Percentiles rank a stretch among this genome's conserved stretches.
Evolutionary conservation across 495 filamentous ascomycete genomes (phyloP).

Genomic region (Recurvomyces mirabilis): DNA sequence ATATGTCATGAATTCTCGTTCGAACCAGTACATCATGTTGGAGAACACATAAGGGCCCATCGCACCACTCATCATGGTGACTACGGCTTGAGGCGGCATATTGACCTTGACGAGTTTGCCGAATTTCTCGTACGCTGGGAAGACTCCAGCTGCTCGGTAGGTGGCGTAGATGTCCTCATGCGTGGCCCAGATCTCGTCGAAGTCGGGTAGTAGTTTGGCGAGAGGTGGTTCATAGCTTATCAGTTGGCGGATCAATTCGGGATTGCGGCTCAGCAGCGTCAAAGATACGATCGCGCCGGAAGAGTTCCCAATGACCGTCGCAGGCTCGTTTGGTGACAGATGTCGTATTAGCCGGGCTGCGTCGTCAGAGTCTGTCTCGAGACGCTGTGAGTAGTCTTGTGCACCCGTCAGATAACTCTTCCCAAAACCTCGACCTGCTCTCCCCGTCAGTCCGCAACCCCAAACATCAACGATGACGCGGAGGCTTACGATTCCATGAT

Average conservation of each 20-base stretch:
- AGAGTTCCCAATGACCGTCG: slow-evolving; percentile 14
- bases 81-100: no score
- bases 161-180: slow-evolving; percentile 11
- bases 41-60: background rate
- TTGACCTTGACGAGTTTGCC: background rate
- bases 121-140: slow-evolving; percentile 4
- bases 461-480: no score
- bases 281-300: slow-evolving; percentile 16
- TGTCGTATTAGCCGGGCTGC: slow-evolving; percentile 13
- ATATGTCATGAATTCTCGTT: slow-evolving; percentile 6
- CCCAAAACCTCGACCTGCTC: slow-evolving; percentile 2
- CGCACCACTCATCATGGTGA: background rate
- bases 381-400: slow-evolving; percentile 11
- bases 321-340: slow-evolving; percentile 2
- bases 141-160: slow-evolving; percentile 17
- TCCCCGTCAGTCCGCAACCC: no score
- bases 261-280: slow-evolving; percentile 8
- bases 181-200: background rate
- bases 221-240: slow-evolving; percentile 15
- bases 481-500: background rate
- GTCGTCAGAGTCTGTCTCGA: slow-evolving; percentile 16
- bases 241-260: slow-evolving; percentile 1
- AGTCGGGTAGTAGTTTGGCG: slow-evolving; percentile 13
- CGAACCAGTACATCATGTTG: slow-evolving; percentile 4
- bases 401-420: slow-evolving; percentile 10